Evolutionary conservation across 2,329 filamentous ascomycete species (phyloP), one percentile per base, ranked within the genome.

Genomic region (Xylariales sp.): DNA sequence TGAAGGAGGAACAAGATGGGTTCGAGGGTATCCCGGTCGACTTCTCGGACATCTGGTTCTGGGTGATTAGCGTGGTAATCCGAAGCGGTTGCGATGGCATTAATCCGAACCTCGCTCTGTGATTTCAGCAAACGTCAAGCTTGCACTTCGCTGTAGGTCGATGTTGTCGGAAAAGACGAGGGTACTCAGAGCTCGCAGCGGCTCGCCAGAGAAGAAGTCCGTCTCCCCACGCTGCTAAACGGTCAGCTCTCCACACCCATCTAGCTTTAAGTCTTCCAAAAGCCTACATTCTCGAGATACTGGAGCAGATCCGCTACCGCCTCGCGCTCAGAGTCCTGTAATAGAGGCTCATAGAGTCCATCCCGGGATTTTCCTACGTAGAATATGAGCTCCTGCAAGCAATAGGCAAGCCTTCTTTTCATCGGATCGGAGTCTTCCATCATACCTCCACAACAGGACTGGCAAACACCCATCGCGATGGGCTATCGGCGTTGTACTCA

Each of bases 141-240:
- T 97, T 40, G 93, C 93, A 69, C 93, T 97, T 51, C 93, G 80
- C 70, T 98, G 93, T 40, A 98, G 76, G 63, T 98, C 93, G 62
- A 98, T 90, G 69, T 98, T 98, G 66, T 97, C 90, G 44, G 93
- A 98, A 64, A 95, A 98, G 44, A 98, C 93, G 19, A 98, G 78
- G 10, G 91, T 98, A 66, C 88, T 96, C 43, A 98, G 72, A 33
- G 93, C 91, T 66, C 86, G 86, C 44, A 98, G 80, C 33, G 93
- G 93, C 60, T 96, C 90, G 66, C 93, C 93, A 27, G 87, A 84
- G 69, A 98, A 98, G 79, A 98, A 98, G 66, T 98, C 91, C 56
- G 90, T 97, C 65, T 98, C 93, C 60, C 84, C 86, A 61, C 93
- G 85, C 93, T 96, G 63, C 22, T 16, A 25, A 7, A 20, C 11